phyloP scores from a whole-genome alignment of 306 rosid genomes.

The Quercus alba region DNA sequence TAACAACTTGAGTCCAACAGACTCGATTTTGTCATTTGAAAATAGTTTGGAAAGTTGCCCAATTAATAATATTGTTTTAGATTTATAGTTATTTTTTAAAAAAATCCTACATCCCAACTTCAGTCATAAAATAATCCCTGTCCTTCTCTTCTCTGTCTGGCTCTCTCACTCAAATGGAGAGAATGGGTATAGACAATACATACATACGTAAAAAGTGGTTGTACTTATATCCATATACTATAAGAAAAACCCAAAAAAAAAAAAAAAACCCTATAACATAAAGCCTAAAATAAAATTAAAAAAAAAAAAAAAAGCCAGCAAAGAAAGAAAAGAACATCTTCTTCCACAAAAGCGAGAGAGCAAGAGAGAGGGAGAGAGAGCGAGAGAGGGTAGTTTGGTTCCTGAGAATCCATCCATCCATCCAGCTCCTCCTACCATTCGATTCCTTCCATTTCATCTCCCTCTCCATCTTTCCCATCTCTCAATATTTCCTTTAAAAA shows the following conservation, averaged over 20 bases:
- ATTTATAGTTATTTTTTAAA: too few relatives aligned
- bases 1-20: too few relatives aligned
- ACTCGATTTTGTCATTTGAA: too few relatives aligned
- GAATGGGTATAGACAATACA: too few relatives aligned
- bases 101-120: too few relatives aligned
- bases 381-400: conserved; percentile 32
- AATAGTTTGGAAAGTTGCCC: too few relatives aligned
- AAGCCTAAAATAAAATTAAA: background rate
- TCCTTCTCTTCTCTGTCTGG: too few relatives aligned
- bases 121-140: too few relatives aligned
- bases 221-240: too few relatives aligned
- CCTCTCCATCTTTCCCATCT: background rate
- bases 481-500: background rate
- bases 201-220: too few relatives aligned
- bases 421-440: conserved; percentile 1
- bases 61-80: too few relatives aligned
- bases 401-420: conserved; percentile 31
- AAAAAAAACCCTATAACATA: conserved; percentile 18
- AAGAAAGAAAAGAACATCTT: conserved; percentile 60
- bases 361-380: background rate
- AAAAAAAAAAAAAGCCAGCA: conserved; percentile 23
- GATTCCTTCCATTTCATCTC: conserved; percentile 1
- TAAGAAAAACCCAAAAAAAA: background rate
- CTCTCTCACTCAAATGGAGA: too few relatives aligned
- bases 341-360: conserved; percentile 21